Base-by-base conservation (phyloP, 345 rosid species). In the Populus simonii region DNA sequence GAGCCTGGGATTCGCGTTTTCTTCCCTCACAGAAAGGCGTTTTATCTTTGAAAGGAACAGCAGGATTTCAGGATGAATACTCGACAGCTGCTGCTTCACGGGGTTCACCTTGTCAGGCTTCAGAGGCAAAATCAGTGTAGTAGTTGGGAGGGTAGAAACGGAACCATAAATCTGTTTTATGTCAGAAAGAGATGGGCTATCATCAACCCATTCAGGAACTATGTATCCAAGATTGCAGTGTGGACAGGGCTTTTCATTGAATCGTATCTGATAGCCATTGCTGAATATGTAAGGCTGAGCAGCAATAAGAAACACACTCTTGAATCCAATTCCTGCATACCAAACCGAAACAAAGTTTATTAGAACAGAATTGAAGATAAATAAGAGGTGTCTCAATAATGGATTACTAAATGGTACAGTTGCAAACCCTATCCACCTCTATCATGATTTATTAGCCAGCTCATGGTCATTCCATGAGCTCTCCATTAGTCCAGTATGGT, bases 121-220 rank as follows among this genome's bases (percentile, higher is more conserved):
- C 80, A 93, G 49, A 0, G 98, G 98, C 82, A 93, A 80, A 76
- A 93, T 74, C 10, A 90, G 73, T 10, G 86, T 78, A 15, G 94
- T 93, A 3, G 89, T 86, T 4, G 98, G 96, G 76, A 91, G 86
- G 5, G 73, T 11, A 22, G 87, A 81, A 17, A 66, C 45, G 0
- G 84, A 86, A 27, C 93, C 93, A 77, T 91, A 91, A 7, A 91
- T 78, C 53, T 83, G 66, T 62, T 76, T 80, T 15, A 93, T 75
- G 68, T 88, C 94, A 4, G 71, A 62, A 2, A 31, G 33, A 36
- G 83, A 82, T 59, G 87, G 93, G 31, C 79, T 80, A 63, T 87
- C 92, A 7, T 87, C 96, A 51, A 93, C 88, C 93, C 98, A 91
- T 79, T 93, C 96, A 0, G 94, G 96, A 70, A 93, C 91, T 10